Evolutionary conservation across 371 early-diverging fungal species (phyloP), one percentile per base, ranked within the genome.

Genomic region (Actinomortierella ambigua): DNA sequence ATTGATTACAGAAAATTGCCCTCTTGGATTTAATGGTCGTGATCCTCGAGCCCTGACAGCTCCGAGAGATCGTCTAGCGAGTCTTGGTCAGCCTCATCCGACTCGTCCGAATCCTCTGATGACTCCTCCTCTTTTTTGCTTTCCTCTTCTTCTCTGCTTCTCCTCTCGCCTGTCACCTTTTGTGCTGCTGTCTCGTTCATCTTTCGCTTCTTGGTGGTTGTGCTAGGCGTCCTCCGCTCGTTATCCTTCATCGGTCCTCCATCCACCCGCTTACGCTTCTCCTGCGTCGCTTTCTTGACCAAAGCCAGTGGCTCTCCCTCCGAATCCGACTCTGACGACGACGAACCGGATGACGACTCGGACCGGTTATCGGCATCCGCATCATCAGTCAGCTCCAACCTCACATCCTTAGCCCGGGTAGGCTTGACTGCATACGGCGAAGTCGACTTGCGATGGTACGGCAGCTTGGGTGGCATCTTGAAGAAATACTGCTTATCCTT

Each of bases 401-500:
- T 61, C n/a, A 59, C 50, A 9, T 73, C 75, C 55, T 73, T 73
- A 46, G 50, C 49, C 11, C 67, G 75, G 24, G 65, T 65, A 7
- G 63, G 57, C 54, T 73, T 73, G 53, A 73, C 75, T 0, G 75
- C 75, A 43, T 73, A 73, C 3, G 75, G 75, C 6, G 75, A 73
- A 8, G 75, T 55, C 4, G 75, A 67, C 54, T 73, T 73, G 61
- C 85, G 84, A 50, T 85, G 84, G 47, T 76, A 67, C 9, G 77
- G 71, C 55, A 85, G 63, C 79, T 85, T 85, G 51, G 84, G 84
- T 39, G 86, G 87, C 59, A 87, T 87, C 58, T 83, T 82, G 82
- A 82, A 87, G 66, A 87, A 86, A 69, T 86, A 86, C 67, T 86
- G 87, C 61, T 86, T 86, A 41, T 86, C 87, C 76, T 82, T 83